Conservation (phyloP, 768 basidiomycete species). For the Rhodotorula babjevae region DNA sequence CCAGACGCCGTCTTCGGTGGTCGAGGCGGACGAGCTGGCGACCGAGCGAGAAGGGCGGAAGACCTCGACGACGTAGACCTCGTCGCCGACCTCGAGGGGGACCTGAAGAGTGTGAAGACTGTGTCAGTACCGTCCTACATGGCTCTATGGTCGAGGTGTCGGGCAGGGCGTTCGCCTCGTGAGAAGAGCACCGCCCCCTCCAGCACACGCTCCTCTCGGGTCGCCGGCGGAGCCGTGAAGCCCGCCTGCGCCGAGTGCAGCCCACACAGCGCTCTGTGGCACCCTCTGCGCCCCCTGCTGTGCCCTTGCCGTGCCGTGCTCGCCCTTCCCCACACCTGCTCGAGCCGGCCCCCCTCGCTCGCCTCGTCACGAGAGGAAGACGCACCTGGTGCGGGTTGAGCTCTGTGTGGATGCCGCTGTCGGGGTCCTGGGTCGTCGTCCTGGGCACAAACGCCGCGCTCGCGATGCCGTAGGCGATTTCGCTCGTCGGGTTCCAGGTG, state of each 20-base stretch:
- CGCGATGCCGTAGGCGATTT: neutral
- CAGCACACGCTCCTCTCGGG: neutral
- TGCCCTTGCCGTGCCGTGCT: neutral
- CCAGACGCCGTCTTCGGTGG: constrained; percentile 63
- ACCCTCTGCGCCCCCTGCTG: too few relatives aligned
- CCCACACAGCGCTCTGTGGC: too few relatives aligned
- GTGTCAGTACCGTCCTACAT: too few relatives aligned
- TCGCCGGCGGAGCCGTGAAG: too few relatives aligned
- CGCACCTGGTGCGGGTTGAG: constrained; percentile 2
- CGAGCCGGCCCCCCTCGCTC: neutral
- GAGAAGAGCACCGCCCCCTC: neutral
- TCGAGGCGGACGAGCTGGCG: neutral
- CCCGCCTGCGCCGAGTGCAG: too few relatives aligned
- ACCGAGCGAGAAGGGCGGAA: constrained; percentile 13
- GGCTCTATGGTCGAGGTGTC: too few relatives aligned
- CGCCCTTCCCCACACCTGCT: neutral
- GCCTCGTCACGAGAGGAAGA: neutral
- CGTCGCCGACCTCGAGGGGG: constrained; percentile 85
- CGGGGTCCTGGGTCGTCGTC: too few relatives aligned
- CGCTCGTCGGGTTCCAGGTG: neutral
- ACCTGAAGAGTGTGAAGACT: constrained; percentile 36
- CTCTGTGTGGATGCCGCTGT: neutral
- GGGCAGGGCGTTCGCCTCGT: too few relatives aligned
- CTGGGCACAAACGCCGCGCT: neutral
- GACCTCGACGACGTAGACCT: constrained; percentile 90